Conservation (phyloP, 306 rosid genomes). For the Astragalus glycyphyllos region DNA sequence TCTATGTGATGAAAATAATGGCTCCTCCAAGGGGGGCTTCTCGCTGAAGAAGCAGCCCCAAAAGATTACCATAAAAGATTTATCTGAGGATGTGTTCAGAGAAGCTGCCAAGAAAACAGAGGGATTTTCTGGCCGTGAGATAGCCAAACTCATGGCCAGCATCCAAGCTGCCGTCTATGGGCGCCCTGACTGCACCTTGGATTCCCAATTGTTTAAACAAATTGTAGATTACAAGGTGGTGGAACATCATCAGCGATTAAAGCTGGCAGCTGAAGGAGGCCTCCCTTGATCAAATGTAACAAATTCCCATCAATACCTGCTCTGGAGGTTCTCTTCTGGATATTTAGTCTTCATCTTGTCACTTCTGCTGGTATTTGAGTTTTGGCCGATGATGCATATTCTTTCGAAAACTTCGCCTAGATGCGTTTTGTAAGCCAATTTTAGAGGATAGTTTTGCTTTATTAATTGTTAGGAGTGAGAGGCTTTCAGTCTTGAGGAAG, state of each 20-base stretch:
- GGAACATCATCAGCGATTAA: constrained; percentile 87
- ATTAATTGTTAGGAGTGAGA: background rate
- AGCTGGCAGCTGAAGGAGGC: constrained; percentile 84
- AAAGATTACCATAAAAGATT: constrained; percentile 62
- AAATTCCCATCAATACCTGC: constrained; percentile 8
- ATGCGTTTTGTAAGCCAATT: constrained; percentile 14
- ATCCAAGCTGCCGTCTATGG: constrained; percentile 98
- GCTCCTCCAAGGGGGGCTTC: constrained; percentile 57
- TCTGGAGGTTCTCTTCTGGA: background rate
- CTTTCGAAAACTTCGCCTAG: constrained; percentile 4
- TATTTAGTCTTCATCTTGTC: constrained; percentile 11
- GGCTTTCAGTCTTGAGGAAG: constrained; percentile 3
- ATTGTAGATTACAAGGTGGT: constrained; percentile 90
- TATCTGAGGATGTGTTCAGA: constrained; percentile 70
- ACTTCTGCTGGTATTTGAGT: constrained; percentile 7
- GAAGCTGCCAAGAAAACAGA: constrained; percentile 85
- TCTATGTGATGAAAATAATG: constrained; percentile 56
- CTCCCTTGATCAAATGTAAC: constrained; percentile 45
- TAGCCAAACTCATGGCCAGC: constrained; percentile 94
- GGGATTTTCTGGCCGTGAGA: constrained; percentile 98
- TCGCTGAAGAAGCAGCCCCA: constrained; percentile 62
- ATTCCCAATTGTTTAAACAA: constrained; percentile 71
- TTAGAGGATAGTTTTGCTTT: constrained; percentile 16
- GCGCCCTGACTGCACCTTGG: constrained; percentile 84
- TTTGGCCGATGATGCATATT: constrained; percentile 28